Percentiles rank a stretch among this genome's conserved stretches.
phyloP scores from a whole-genome alignment of 2,329 filamentous ascomycete species.

The Penicillium crustosum region DNA sequence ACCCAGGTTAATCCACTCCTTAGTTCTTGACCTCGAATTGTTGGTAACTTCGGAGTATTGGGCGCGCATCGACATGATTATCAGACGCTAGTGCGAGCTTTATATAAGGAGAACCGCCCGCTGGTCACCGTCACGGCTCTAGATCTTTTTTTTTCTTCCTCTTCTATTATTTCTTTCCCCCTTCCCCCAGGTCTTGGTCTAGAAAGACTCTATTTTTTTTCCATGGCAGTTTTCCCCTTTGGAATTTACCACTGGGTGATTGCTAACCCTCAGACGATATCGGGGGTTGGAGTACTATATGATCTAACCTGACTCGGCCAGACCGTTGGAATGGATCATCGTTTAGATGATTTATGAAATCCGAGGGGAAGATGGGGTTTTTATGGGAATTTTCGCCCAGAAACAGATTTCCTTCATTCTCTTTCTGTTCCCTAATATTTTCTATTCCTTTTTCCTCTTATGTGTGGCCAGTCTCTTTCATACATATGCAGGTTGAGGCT shows the following conservation, averaged over 20 bases:
- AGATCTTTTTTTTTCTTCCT: conserved; percentile 6
- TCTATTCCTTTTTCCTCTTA: not conserved
- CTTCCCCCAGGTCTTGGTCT: not conserved
- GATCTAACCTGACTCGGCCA: conserved; percentile 28
- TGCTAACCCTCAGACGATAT: conserved; percentile 2
- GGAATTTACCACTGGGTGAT: not conserved
- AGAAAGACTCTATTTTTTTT: not conserved
- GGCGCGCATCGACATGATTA: conserved; percentile 25
- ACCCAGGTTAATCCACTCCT: conserved; percentile 9
- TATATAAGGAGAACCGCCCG: conserved; percentile 27
- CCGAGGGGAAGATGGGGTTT: not conserved
- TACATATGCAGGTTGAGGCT: conserved; percentile 8
- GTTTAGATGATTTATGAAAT: conserved; percentile 9
- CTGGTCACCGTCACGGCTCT: conserved; percentile 16
- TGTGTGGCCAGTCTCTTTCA: not conserved
- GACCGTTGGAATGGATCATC: conserved; percentile 30
- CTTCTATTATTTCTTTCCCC: not conserved
- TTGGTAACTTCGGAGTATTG: conserved; percentile 18
- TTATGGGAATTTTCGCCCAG: conserved; percentile 1
- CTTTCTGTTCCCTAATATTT: not conserved
- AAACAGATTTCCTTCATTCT: not conserved
- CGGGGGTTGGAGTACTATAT: conserved; percentile 19
- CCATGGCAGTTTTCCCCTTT: not conserved
- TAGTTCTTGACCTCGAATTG: conserved; percentile 6
- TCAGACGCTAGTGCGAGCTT: conserved; percentile 28